Base-by-base conservation (phyloP, 805 yeast genomes). In the Grigorovia jiainica region DNA sequence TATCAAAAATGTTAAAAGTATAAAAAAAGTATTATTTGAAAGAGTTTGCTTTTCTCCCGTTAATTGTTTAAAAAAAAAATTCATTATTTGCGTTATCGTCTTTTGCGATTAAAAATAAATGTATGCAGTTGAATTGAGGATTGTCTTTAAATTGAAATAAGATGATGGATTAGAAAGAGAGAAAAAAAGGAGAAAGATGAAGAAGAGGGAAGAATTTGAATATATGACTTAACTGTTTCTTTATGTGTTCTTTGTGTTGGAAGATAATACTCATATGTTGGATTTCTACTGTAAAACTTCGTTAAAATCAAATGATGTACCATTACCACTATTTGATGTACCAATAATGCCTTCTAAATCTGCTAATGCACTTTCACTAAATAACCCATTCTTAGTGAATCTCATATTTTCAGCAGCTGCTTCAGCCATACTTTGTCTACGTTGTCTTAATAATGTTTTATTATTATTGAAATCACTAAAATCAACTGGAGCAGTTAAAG, bases 341-440 rank as follows among this genome's bases (percentile, higher is more conserved):
- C 53, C 56, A 15, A 62, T 49, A 37, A 59, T 66, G 42, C 82
- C 85, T 54, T 84, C 92, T 33, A 84, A 85, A 53, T 80, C 85
- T 8, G 78, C 78, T 52, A 84, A 60, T 3, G 86, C 79, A 45
- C 75, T 76, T 57, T 83, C 92, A 55, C 82, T 80, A 58, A 83
- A 83, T 43, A 84, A 63, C 5, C 94, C 94, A 47, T 77, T 75
- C 52, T 76, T 82, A 0, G 94, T 84, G 16, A 81, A 78, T 47
- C 90, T 67, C 50, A 78, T 66, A 9, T 89, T 89, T 56, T 83
- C 90, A 8, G 78, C 74, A 7, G 79, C 81, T 4, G 92, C 89
- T 51, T 82, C 92, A 2, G 70, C 82, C 41, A 77, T 71, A 44
- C 85, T 78, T 38, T 81, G 80, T 51, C 84, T 68, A 57, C 87